Percentiles rank a stretch among this genome's conserved stretches.
These are phyloP conservation scores for Graphium sp. DNA, from an alignment of 2,329 filamentous ascomycete species.

Conservation along the genomic window DNA sequence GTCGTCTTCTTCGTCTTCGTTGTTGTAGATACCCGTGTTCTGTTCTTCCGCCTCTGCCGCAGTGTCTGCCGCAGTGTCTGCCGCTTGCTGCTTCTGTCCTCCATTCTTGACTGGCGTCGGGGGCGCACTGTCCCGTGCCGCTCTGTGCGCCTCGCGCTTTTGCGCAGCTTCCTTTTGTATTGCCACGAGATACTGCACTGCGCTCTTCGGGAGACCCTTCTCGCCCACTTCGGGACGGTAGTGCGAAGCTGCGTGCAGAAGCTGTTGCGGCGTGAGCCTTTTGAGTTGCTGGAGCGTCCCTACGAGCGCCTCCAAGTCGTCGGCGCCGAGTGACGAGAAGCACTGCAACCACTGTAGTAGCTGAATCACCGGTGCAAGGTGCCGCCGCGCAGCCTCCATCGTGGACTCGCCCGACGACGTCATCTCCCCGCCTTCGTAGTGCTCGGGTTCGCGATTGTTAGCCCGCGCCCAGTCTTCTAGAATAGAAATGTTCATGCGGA, in stretches of 20 bases:
- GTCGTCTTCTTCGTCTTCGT: conserved; percentile 27
- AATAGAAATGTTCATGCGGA: conserved; percentile 93
- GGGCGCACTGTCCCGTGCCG: conserved; percentile 22
- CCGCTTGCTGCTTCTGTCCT: conserved; percentile 23
- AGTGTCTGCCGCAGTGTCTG: conserved; percentile 9
- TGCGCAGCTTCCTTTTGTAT: conserved; percentile 59
- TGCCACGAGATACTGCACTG: conserved; percentile 68
- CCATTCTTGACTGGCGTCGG: conserved; percentile 28
- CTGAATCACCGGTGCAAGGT: conserved; percentile 82
- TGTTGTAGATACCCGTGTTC: too few species aligned
- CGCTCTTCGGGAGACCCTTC: conserved; percentile 75
- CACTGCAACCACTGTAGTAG: conserved; percentile 95
- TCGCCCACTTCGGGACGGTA: conserved; percentile 93
- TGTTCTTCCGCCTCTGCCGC: conserved; percentile 1
- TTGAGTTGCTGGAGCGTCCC: conserved; percentile 82
- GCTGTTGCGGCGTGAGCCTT: conserved; percentile 67
- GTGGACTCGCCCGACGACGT: conserved; percentile 74
- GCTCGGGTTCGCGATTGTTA: conserved; percentile 88
- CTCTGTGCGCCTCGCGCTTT: conserved; percentile 32
- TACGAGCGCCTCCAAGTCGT: conserved; percentile 77
- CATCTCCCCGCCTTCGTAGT: conserved; percentile 86
- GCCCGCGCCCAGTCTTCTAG: conserved; percentile 89
- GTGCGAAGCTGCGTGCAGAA: conserved; percentile 81
- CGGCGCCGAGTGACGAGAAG: conserved; percentile 74
- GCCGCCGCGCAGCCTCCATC: conserved; percentile 65